Evolutionary conservation across 2,329 filamentous ascomycete species (phyloP).

Genomic region (Botrytis hyacinthi): DNA sequence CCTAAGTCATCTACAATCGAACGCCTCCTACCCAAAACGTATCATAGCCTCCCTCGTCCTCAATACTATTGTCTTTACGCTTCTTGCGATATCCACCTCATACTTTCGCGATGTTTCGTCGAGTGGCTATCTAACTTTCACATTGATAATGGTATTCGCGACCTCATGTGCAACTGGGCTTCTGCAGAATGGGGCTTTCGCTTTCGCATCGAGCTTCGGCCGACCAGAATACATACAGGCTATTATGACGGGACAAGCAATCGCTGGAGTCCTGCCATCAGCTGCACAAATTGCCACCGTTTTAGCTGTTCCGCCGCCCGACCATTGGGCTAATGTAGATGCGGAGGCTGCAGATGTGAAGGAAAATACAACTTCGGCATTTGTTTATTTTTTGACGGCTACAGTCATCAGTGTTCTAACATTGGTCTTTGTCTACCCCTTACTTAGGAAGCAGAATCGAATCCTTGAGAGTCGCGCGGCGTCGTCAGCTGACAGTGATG

Average conservation of each 20-base stretch:
- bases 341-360: conserved; percentile 35
- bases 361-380: conserved; percentile 66
- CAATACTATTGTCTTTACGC: conserved; percentile 71
- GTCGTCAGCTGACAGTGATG: conserved; percentile 50
- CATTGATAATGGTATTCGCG: conserved; percentile 77
- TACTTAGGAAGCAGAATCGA: conserved; percentile 60
- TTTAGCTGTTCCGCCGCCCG: conserved; percentile 57
- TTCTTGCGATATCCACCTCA: conserved; percentile 78
- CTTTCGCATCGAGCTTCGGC: conserved; percentile 83
- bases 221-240: conserved; percentile 88
- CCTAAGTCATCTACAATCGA: conserved; percentile 75
- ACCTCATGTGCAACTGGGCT: conserved; percentile 78
- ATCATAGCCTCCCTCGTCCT: conserved; percentile 75
- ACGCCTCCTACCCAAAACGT: conserved; percentile 83
- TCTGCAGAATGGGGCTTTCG: conserved; percentile 91
- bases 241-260: conserved; percentile 91
- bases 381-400: conserved; percentile 88
- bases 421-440: conserved; percentile 70
- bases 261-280: conserved; percentile 87
- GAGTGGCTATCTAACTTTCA: conserved; percentile 71
- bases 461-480: conserved; percentile 53
- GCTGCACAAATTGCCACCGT: conserved; percentile 85
- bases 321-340: conserved; percentile 35
- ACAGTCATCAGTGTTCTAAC: conserved; percentile 70
- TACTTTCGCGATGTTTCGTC: conserved; percentile 62